phyloP scores from a whole-genome alignment of 306 rosid genomes.

The Trichosanthes truncata region DNA sequence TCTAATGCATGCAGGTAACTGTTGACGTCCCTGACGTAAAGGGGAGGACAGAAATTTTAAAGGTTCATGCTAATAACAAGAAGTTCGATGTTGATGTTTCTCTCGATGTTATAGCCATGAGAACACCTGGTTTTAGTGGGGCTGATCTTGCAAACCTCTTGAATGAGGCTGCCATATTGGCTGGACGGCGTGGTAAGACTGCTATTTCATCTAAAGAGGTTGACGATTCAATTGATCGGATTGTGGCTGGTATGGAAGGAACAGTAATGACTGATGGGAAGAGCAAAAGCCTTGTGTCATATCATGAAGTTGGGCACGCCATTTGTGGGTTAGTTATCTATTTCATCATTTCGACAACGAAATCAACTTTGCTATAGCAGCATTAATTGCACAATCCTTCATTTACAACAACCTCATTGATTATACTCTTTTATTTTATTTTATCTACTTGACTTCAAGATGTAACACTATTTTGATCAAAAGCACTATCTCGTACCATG shows the following conservation, averaged over 20 bases:
- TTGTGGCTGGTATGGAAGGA: conserved; percentile 99
- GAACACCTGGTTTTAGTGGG: conserved; percentile 98
- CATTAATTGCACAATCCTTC: no score
- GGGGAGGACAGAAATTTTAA: conserved; percentile 90
- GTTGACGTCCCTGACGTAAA: conserved; percentile 94
- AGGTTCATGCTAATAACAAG: conserved; percentile 90
- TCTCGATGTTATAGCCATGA: conserved; percentile 86
- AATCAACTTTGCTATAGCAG: not conserved
- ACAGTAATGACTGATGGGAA: conserved; percentile 98
- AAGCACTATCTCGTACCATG: not conserved
- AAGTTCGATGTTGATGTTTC: conserved; percentile 81
- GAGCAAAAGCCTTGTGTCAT: conserved; percentile 93
- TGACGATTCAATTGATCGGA: conserved; percentile 93
- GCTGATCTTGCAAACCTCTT: conserved; percentile 98
- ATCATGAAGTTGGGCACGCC: conserved; percentile 98
- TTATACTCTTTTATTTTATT: not conserved
- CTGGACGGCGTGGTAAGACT: conserved; percentile 86
- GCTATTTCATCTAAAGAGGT: conserved; percentile 91
- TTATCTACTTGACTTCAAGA: not conserved
- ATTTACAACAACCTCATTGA: not conserved
- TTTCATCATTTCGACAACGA: not conserved
- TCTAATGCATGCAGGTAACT: conserved; percentile 56
- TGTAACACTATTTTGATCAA: not conserved
- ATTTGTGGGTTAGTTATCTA: conserved; percentile 71
- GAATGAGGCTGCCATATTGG: conserved; percentile 95